Base-by-base conservation (phyloP, 805 yeast genomes). In the Pichia manshurica region DNA sequence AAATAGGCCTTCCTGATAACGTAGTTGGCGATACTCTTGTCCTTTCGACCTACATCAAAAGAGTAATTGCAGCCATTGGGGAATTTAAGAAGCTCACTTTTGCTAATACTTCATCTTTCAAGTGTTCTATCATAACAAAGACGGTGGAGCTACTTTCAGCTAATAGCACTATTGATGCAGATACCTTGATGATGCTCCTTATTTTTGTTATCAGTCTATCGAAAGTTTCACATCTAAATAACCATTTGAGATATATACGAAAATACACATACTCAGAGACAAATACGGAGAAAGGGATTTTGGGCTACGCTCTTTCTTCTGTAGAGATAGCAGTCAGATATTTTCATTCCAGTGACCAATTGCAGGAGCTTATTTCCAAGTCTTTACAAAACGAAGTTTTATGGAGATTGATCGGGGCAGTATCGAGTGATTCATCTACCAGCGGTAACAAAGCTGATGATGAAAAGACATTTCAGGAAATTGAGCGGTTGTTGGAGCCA, bases 231-330 rank as follows among this genome's bases (percentile, higher is more conserved):
- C 66, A 81, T 55, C 59, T 88, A 22, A 82, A 78, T 53, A 74
- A 78, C 2, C 89, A 85, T 53, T 59, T 90, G 10, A 72, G 67
- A 40, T 88, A 87, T 60, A 73, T 89, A 43, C 78, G 79, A 51
- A 68, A 73, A 35, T 87, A 84, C 57, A 39, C 82, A 20, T 67
- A 67, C 2, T 53, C 58, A 0, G 63, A 64, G 33, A 66, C 64
- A n/a, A 71, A 71, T 35, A 57, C 70, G 7, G 77, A 72, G 37
- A 59, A 70, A 3, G 96, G 96, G 0, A 69, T 77, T 21, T 62
- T 77, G 28, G 95, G 87, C 10, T 91, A 91, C 61, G 82, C 89
- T 1, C 54, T 88, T 13, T 83, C 96, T 39, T 87, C 96, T 5
- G 69, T 89, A 39, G 96, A 89, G 56, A 96, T 89, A 0, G 95